Evolutionary conservation across 345 rosid genomes (phyloP).

Genomic region (Syzygium oleosum): DNA sequence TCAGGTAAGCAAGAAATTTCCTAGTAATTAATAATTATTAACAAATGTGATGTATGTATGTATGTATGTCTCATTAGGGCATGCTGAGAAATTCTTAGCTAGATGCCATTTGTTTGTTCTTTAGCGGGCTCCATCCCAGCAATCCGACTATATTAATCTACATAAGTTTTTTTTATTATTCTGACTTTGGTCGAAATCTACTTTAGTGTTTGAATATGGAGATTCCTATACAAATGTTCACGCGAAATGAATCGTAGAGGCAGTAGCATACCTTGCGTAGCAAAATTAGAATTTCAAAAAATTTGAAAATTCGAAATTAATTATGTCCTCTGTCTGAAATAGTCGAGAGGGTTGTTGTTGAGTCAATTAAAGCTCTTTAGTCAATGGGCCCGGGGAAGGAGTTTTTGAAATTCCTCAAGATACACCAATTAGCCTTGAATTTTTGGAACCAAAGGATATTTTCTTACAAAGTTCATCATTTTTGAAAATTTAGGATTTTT

Average conservation of each 20-base stretch:
- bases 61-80: background rate
- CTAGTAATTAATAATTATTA: background rate
- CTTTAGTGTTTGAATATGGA: background rate
- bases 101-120: background rate
- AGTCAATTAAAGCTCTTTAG: background rate
- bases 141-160: background rate
- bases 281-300: background rate
- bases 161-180: background rate
- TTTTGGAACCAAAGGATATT: background rate
- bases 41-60: background rate
- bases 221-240: background rate
- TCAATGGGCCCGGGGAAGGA: background rate
- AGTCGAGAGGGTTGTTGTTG: background rate
- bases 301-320: background rate
- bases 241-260: background rate
- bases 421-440: background rate
- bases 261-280: background rate
- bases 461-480: background rate
- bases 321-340: background rate
- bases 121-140: background rate
- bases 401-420: background rate
- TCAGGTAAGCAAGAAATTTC: background rate
- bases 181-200: too few species aligned
- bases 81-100: background rate
- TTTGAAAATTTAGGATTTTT: background rate